phyloP scores from a whole-genome alignment of 2,329 filamentous ascomycete species.

The Blastomyces percursus region DNA sequence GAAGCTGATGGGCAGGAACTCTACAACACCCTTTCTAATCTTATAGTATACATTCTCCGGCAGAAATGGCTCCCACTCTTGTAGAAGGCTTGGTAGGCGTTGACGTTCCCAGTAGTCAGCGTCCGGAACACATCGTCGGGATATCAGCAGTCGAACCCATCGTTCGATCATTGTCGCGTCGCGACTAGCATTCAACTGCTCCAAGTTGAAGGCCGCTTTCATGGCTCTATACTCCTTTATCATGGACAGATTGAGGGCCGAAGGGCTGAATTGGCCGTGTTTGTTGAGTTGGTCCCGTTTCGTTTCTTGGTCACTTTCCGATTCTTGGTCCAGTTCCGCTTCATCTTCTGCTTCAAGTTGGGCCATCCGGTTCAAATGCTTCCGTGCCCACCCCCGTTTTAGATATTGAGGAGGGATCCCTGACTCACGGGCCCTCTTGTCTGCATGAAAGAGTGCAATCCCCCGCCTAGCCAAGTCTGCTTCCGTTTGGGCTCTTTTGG shows the following conservation, averaged over 20 bases:
- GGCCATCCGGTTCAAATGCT: neutral
- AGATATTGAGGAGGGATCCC: neutral
- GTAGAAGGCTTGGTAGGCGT: constrained; percentile 35
- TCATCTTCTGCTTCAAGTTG: neutral
- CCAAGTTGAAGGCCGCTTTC: neutral
- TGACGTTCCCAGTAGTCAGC: constrained; percentile 23
- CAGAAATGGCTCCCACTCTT: constrained; percentile 41
- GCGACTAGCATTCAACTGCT: constrained; percentile 3
- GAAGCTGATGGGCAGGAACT: constrained; percentile 23
- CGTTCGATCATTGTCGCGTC: constrained; percentile 9
- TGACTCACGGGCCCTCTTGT: neutral
- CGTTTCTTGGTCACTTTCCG: neutral
- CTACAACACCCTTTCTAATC: constrained; percentile 31
- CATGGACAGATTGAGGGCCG: neutral
- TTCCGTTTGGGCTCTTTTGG: neutral
- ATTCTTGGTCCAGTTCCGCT: neutral
- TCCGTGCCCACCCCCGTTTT: neutral
- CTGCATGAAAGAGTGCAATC: neutral
- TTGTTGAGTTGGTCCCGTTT: neutral
- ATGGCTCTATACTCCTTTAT: constrained; percentile 5
- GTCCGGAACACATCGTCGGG: constrained; percentile 12
- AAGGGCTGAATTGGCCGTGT: neutral
- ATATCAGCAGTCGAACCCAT: constrained; percentile 13
- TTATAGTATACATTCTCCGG: constrained; percentile 29
- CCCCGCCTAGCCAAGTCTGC: no score